Base-by-base conservation (phyloP, 345 rosid genomes). In the Heritiera fomes region DNA sequence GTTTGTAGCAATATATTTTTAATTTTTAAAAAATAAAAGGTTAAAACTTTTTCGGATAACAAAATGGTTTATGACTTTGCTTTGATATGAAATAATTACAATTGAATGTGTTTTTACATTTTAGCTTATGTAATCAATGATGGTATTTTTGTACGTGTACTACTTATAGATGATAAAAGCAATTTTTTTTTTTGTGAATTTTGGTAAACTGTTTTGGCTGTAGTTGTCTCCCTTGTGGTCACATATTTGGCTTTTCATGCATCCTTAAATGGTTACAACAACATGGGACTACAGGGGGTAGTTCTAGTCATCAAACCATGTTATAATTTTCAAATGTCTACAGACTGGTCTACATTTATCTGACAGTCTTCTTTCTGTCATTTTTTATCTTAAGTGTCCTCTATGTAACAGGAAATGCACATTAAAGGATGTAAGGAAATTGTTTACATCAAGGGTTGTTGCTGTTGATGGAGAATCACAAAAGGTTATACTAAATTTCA, bases 151-250 rank as follows among this genome's bases (percentile, higher is more conserved):
- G 38, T 34, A 34, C 3, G 38, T 34, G 38, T 34, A 1, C 38
- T 34, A 34, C 38, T 34, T 1, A 34, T 3, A 34, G 38, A 34
- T 34, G 38, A 34, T 34, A 34, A 34, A 34, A 34, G 38, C 38
- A 23, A 23, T 3, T 34, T 34, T 3, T 34, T 3, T 34, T 14
- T 30, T 28, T 49, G n/a, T 70, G 58, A 49, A 71, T 7, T 71
- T 30, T 28, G 75, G 45, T 18, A 18, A 13, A 52, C 56, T 52
- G 56, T 52, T 52, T 52, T 52, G 56, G 18, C 6, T 52, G 76
- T 86, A 95, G 98, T 79, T 95, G 97, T 82, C 95, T 93, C 77
- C 97, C 95, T 75, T 94, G 98, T 80, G 97, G 98, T 18, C 97
- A 94, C 76, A 77, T 95, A 73, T 95, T 87, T 86, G 98, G 98